Base-by-base conservation (phyloP, 257 asterid species). In the Ajuga chamaepitys region DNA sequence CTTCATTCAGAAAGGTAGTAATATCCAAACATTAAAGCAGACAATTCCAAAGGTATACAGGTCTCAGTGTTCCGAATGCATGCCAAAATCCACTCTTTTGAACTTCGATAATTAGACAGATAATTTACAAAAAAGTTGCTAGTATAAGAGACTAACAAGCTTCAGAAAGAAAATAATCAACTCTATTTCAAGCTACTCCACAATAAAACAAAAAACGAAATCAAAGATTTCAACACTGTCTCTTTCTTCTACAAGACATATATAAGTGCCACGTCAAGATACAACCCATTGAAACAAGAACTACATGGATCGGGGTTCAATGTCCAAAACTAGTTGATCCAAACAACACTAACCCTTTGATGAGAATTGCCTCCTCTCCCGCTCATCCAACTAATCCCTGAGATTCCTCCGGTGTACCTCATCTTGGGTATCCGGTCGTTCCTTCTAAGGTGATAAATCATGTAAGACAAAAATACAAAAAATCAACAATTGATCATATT, bases 351-450 rank as follows among this genome's bases (percentile, higher is more conserved):
- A 69, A 77, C 88, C 95, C 71, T 82, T 89, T 3, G 84, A 73
- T 18, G 91, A 83, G 72, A 82, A 89, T 76, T 87, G 95, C 78
- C 88, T 85, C 66, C 86, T 78, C 83, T 89, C 97, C 26, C 92
- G 86, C 3, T 85, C 95, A 64, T 85, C 95, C 70, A 89, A 74
- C 77, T 89, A 95, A 4, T 87, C 91, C 41, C 95, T 75, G 28
- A 87, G 91, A 74, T 89, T 83, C 73, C 94, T 83, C 81, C 71
- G 80, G 59, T 83, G 85, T 57, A 87, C 30, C 74, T 89, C 97
- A 1, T 89, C 97, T 58, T 83, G 89, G 51, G 95, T 85, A 68
- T 89, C 97, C 56, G 87, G 97, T 55, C 97, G 95, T 17, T 89
- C 95, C 80, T 71, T 87, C 95, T 87, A 83, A 54, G 50, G 7